Evolutionary conservation across 225 moss, liverwort and hornwort species (phyloP).

Genomic region (Pseudoscleropodium purum): DNA sequence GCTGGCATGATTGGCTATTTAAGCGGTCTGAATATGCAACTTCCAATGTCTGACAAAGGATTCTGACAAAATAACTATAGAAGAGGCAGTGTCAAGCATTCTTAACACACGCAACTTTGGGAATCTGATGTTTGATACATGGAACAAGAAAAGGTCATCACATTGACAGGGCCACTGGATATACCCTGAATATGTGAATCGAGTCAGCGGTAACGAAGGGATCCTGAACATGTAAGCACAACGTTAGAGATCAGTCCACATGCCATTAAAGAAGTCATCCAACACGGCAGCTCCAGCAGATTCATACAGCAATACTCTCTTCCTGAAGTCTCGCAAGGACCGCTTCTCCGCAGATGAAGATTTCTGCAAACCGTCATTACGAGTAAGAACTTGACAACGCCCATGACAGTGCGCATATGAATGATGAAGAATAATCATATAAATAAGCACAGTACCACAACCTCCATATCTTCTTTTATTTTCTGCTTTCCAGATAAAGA

Average conservation of each 20-base stretch:
- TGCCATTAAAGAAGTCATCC: constrained; percentile 64
- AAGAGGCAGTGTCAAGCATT: background rate
- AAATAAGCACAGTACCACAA: background rate
- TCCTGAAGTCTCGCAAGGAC: constrained; percentile 70
- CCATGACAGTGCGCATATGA: background rate
- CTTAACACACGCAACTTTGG: background rate
- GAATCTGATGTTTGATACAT: background rate
- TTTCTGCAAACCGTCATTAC: constrained; percentile 30
- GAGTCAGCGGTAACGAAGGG: background rate
- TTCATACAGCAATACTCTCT: constrained; percentile 71
- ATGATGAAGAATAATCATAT: background rate
- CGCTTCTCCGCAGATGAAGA: constrained; percentile 69
- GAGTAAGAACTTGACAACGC: background rate
- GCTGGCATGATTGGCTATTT: background rate
- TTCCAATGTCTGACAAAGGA: background rate
- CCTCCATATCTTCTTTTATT: background rate
- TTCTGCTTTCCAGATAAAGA: background rate
- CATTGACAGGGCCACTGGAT: background rate
- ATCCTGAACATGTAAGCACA: background rate
- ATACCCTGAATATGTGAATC: background rate
- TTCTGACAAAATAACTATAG: background rate
- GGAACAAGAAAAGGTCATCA: background rate
- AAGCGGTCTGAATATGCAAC: background rate
- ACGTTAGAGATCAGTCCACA: constrained; percentile 47
- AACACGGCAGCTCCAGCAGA: constrained; percentile 60